phyloP scores from a whole-genome alignment of 2,329 filamentous ascomycete genomes.

The Ustilaginoidea virens region DNA sequence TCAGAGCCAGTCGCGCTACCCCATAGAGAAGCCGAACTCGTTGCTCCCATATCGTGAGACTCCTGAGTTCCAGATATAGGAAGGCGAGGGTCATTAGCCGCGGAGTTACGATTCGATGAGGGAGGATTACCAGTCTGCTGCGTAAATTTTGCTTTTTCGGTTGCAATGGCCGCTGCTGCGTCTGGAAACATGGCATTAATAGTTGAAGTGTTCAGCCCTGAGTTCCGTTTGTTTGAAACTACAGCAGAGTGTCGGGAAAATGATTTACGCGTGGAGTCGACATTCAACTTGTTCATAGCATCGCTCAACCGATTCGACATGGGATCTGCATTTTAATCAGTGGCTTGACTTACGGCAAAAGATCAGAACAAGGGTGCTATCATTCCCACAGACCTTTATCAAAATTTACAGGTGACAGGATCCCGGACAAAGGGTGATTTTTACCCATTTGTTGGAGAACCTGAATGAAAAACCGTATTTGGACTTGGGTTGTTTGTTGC shows the following conservation, averaged over 20 bases:
- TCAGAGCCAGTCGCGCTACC: slow-evolving; percentile 36
- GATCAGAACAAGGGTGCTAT: neutral
- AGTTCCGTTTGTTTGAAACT: slow-evolving; percentile 68
- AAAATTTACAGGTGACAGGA: slow-evolving; percentile 88
- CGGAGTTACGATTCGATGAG: slow-evolving; percentile 84
- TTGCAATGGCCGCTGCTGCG: slow-evolving; percentile 93
- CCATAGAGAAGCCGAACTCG: slow-evolving; percentile 55
- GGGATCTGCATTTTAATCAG: slow-evolving; percentile 45
- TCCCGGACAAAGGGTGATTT: slow-evolving; percentile 90
- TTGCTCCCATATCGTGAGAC: slow-evolving; percentile 12
- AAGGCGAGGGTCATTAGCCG: slow-evolving; percentile 58
- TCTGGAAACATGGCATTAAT: slow-evolving; percentile 99
- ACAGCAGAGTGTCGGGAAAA: slow-evolving; percentile 67
- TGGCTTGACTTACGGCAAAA: neutral
- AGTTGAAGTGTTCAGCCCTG: slow-evolving; percentile 78
- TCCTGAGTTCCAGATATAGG: slow-evolving; percentile 49
- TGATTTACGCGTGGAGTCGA: slow-evolving; percentile 76
- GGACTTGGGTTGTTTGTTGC: slow-evolving; percentile 96
- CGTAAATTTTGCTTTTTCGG: slow-evolving; percentile 94
- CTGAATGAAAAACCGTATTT: slow-evolving; percentile 98
- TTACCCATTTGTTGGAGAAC: slow-evolving; percentile 98
- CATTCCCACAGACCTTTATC: slow-evolving; percentile 61
- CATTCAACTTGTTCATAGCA: slow-evolving; percentile 89
- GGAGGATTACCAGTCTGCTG: slow-evolving; percentile 86
- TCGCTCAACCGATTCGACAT: slow-evolving; percentile 95